Conservation (phyloP, 495 filamentous ascomycete genomes). For the Podospora anserina region DNA sequence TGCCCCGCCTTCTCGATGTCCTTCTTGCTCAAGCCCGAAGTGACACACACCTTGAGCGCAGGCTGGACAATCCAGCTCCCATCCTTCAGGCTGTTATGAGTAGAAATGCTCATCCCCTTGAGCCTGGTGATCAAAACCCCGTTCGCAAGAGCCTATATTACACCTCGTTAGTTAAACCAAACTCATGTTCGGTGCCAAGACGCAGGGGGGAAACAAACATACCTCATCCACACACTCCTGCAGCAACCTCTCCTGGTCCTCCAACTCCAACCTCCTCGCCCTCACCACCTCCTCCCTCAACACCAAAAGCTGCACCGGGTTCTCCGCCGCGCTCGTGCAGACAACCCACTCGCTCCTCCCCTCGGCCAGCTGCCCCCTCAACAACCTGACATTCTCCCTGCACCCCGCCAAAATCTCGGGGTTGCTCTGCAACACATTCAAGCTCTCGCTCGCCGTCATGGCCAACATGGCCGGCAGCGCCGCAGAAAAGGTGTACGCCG, state of each 20-base stretch:
- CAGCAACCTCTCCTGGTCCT: constrained; percentile 80
- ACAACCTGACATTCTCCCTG: constrained; percentile 74
- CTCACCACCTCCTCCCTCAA: constrained; percentile 78
- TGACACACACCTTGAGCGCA: constrained; percentile 86
- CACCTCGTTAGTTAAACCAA: constrained; percentile 2
- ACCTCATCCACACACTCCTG: constrained; percentile 95
- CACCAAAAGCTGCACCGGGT: constrained; percentile 80
- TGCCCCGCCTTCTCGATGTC: constrained; percentile 91
- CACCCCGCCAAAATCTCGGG: constrained; percentile 72
- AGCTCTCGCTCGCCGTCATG: constrained; percentile 86
- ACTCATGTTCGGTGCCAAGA: not conserved
- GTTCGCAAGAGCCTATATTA: constrained; percentile 64
- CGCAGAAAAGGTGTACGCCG: constrained; percentile 91
- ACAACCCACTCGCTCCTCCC: constrained; percentile 88
- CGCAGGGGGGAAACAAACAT: constrained; percentile 25
- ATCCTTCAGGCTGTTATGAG: constrained; percentile 53
- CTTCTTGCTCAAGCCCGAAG: constrained; percentile 81
- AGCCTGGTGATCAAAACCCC: constrained; percentile 83
- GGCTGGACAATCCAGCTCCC: constrained; percentile 65
- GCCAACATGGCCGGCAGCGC: constrained; percentile 91
- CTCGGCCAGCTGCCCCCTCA: constrained; percentile 78
- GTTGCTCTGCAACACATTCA: constrained; percentile 77
- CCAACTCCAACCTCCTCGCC: constrained; percentile 60
- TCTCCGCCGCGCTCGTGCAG: constrained; percentile 78
- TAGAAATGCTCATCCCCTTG: constrained; percentile 67